Conservation (phyloP, 768 basidiomycete genomes). For the Erythrobasidium yunnanense region DNA sequence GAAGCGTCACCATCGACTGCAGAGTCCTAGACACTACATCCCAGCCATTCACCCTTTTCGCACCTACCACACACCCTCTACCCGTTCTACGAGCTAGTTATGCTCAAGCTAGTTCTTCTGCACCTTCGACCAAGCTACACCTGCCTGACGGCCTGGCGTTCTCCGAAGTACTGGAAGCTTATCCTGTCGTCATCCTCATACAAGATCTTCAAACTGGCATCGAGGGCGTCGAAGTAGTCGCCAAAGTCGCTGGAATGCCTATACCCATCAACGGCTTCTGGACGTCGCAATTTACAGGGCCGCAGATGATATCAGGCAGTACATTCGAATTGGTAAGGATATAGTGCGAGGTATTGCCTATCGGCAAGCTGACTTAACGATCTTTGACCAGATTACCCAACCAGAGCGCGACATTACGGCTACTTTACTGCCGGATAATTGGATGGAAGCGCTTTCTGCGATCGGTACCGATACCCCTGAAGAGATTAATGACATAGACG, state of each 20-base stretch:
- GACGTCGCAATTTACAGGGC: not conserved
- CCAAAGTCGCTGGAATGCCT: slow-evolving; percentile 10
- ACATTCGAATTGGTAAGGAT: not conserved
- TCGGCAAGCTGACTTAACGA: too few species aligned
- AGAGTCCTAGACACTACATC: not conserved
- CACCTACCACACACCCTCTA: slow-evolving; percentile 6
- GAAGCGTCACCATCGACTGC: not conserved
- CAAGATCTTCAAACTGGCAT: not conserved
- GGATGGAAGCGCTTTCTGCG: not conserved
- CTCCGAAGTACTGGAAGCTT: not conserved
- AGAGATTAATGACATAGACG: not conserved
- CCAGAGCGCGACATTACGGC: slow-evolving; percentile 15
- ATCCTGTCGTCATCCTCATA: not conserved
- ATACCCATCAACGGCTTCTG: slow-evolving; percentile 7
- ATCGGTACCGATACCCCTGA: not conserved
- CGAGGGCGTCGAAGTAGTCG: slow-evolving; percentile 6
- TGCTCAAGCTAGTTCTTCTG: too few species aligned
- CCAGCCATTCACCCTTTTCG: not conserved
- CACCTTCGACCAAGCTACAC: too few species aligned
- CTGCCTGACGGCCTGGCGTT: too few species aligned
- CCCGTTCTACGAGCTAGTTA: slow-evolving; percentile 14
- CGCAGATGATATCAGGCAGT: too few species aligned
- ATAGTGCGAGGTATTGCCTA: not conserved
- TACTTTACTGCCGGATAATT: slow-evolving; percentile 15
- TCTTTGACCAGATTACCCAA: not conserved